These are phyloP conservation scores for Saccharomyces pastorianus DNA, from an alignment of 1,139 yeast species.

Conservation along the genomic window DNA sequence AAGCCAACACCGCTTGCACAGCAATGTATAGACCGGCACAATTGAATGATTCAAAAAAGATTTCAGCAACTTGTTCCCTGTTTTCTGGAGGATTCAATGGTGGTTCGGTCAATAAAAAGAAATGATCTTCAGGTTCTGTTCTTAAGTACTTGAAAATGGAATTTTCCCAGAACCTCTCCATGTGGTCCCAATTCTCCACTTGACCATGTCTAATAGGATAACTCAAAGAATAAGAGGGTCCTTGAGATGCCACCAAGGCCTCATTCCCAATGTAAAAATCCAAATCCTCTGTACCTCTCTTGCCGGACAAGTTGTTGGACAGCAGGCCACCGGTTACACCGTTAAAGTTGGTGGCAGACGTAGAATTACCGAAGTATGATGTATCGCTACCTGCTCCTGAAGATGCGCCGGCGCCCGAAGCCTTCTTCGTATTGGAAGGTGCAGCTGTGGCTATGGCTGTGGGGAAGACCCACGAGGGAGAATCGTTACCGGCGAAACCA, in stretches of 20 bases:
- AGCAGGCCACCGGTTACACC: slow-evolving; percentile 28
- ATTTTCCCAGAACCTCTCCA: slow-evolving; percentile 98
- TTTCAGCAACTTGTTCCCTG: slow-evolving; percentile 96
- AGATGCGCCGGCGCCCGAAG: slow-evolving; percentile 26
- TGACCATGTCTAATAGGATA: slow-evolving; percentile 97
- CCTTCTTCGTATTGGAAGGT: slow-evolving; percentile 34
- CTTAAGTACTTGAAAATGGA: slow-evolving; percentile 91
- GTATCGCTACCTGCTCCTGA: slow-evolving; percentile 23
- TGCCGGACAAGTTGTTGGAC: slow-evolving; percentile 50
- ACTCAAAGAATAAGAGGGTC: slow-evolving; percentile 78
- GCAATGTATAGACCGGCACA: slow-evolving; percentile 98
- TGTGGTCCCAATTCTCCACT: slow-evolving; percentile 98
- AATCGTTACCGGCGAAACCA: slow-evolving; percentile 97
- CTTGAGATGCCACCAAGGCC: slow-evolving; percentile 81
- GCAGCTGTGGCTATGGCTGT: slow-evolving; percentile 83
- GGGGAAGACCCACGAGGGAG: slow-evolving; percentile 95
- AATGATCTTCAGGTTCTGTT: slow-evolving; percentile 98
- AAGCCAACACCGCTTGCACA: slow-evolving; percentile 95
- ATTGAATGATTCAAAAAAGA: slow-evolving; percentile 96
- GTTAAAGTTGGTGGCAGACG: slow-evolving; percentile 30
- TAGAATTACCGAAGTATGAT: slow-evolving; percentile 31
- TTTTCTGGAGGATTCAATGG: slow-evolving; percentile 98
- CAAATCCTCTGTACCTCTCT: slow-evolving; percentile 88
- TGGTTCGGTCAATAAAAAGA: slow-evolving; percentile 90
- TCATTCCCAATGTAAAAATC: slow-evolving; percentile 95